Evolutionary conservation across 495 filamentous ascomycete genomes (phyloP).

Genomic region (Hyaloscypha finlandica): DNA sequence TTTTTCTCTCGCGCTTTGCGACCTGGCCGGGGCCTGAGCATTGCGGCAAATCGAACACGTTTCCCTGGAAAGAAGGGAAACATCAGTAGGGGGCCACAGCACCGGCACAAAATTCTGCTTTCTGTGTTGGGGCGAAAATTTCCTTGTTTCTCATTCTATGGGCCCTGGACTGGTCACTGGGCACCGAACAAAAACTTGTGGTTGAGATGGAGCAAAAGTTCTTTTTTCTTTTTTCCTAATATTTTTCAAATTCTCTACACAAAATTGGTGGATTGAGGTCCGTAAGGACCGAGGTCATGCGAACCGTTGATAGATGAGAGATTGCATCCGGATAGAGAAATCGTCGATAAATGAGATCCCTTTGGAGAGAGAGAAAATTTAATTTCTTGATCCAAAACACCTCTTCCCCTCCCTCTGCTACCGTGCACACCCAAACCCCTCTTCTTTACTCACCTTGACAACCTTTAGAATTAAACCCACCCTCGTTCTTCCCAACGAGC

Average conservation of each 20-base stretch:
- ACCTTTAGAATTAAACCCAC: too few species aligned
- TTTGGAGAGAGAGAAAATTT: slow-evolving; percentile 2
- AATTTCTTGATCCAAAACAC: too few species aligned
- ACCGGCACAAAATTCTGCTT: not conserved
- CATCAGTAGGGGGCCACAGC: not conserved
- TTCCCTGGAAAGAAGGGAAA: not conserved
- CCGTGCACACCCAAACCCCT: too few species aligned
- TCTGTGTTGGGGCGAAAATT: too few species aligned
- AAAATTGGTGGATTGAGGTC: not conserved
- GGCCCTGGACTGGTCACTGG: too few species aligned
- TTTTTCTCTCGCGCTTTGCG: too few species aligned
- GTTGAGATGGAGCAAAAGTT: not conserved
- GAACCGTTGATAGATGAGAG: not conserved
- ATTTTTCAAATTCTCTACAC: not conserved
- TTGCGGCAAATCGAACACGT: not conserved
- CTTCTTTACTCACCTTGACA: too few species aligned
- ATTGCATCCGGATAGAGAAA: not conserved
- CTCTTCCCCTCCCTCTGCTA: too few species aligned
- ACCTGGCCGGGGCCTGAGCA: not conserved
- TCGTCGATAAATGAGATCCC: not conserved
- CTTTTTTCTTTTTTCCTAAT: not conserved
- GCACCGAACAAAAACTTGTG: not conserved
- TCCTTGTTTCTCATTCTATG: too few species aligned
- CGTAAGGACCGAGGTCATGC: not conserved
- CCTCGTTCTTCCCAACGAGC: too few species aligned